Conservation (phyloP, 2,329 filamentous ascomycete genomes). For the Phialemonium atrogriseum region DNA sequence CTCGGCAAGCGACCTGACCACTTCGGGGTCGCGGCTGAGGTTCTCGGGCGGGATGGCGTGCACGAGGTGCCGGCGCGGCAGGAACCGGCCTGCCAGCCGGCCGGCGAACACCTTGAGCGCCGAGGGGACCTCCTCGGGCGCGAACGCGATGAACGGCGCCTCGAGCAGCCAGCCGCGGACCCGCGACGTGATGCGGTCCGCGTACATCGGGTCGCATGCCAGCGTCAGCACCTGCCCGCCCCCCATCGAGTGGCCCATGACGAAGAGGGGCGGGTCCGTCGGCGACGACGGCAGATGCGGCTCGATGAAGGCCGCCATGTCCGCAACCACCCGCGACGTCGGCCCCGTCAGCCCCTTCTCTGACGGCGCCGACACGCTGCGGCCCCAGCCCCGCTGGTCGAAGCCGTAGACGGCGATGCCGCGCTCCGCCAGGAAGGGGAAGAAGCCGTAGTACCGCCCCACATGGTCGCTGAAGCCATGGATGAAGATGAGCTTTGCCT, state of each 20-base stretch:
- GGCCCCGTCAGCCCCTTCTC: conserved; percentile 67
- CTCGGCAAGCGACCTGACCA: conserved; percentile 49
- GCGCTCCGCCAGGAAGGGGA: conserved; percentile 57
- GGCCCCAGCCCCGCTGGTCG: conserved; percentile 88
- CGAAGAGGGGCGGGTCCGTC: conserved; percentile 57
- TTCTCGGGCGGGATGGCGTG: conserved; percentile 56
- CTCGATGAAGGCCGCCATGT: conserved; percentile 69
- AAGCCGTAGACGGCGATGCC: conserved; percentile 72
- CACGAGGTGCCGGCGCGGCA: conserved; percentile 60
- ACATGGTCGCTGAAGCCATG: conserved; percentile 89
- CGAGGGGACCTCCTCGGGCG: conserved; percentile 55
- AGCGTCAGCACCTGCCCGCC: conserved; percentile 66
- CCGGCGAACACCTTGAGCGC: conserved; percentile 56
- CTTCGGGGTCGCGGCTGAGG: conserved; percentile 58
- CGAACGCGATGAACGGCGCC: conserved; percentile 70
- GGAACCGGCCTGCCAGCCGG: conserved; percentile 55
- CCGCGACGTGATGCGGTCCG: conserved; percentile 41
- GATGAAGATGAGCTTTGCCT: conserved; percentile 71
- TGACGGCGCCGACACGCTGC: conserved; percentile 50
- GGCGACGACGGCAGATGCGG: conserved; percentile 39
- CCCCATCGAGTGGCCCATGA: conserved; percentile 89
- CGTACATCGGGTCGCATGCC: conserved; percentile 39
- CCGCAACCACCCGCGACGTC: conserved; percentile 63
- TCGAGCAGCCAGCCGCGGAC: conserved; percentile 70
- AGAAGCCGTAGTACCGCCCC: conserved; percentile 68